Base-by-base conservation (phyloP, 441 rosid genomes). In the Jatropha multifida region DNA sequence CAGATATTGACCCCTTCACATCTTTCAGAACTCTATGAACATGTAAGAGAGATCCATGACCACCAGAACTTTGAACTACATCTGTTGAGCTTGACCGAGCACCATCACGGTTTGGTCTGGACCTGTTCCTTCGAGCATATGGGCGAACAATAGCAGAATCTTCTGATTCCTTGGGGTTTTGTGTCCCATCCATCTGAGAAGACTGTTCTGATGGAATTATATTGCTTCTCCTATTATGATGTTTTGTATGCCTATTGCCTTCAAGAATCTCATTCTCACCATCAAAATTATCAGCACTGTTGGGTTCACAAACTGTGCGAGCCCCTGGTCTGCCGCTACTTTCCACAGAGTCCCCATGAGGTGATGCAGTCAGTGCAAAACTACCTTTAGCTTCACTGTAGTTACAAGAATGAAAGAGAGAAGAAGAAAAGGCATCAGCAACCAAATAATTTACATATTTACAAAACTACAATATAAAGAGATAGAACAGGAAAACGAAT, bases 111-210 rank as follows among this genome's bases (percentile, higher is more conserved):
- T 88, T 94, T 59, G 86, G 82, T 82, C 88, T 88, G 63, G 99
- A 89, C 89, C 99, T 88, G 77, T 97, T 89, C 83, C 99, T 92
- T 76, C 99, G 88, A 83, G 98, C 98, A 89, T 97, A 97, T 14
- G 99, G 96, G 44, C 97, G 99, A 78, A 97, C 86, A 81, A 92
- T 89, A 72, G 97, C 98, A 78, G 98, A 93, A 88, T 97, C 99
- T 86, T 97, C 99, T 56, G 94, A 83, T 76, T 93, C 98, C 85
- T 89, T 97, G 77, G 87, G 81, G 86, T 84, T 88, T 78, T 84
- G 95, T 75, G 88, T 77, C 68, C 90, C 85, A 78, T 82, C 95
- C 77, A 79, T 85, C 83, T 81, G 90, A 44, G 88, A 86, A 78
- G 93, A 89, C 78, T 87, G 90, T 78, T 88, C 94, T 67, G 92